A percentile compares a stretch with the other conserved stretches of the same genome.
Conservation (phyloP, 2,329 filamentous ascomycete species). For the Zalaria sp. region DNA sequence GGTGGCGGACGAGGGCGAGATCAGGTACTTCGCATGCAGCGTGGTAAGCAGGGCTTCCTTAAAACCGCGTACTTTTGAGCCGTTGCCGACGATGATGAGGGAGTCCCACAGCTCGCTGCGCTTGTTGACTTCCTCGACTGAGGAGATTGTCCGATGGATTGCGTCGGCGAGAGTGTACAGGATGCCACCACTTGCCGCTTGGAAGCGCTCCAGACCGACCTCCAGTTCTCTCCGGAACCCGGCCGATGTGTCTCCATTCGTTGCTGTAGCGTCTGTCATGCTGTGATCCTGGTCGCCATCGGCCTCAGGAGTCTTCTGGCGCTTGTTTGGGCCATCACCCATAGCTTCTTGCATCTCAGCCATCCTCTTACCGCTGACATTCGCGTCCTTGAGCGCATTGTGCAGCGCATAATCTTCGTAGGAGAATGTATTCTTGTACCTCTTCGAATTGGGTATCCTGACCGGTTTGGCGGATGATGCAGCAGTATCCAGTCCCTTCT, state of each 20-base stretch:
- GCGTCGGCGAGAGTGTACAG: constrained; percentile 73
- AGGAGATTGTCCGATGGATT: constrained; percentile 70
- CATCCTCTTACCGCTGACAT: constrained; percentile 30
- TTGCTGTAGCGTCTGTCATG: constrained; percentile 8
- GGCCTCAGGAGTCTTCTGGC: constrained; percentile 22
- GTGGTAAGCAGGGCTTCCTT: constrained; percentile 76
- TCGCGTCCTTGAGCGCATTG: constrained; percentile 38
- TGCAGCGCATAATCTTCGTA: constrained; percentile 53
- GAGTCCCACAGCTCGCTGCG: constrained; percentile 83
- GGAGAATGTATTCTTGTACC: constrained; percentile 54
- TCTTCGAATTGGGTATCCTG: constrained; percentile 58
- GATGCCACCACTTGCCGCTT: constrained; percentile 49
- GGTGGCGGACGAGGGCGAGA: constrained; percentile 83
- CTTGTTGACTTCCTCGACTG: constrained; percentile 72
- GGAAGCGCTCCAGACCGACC: constrained; percentile 61
- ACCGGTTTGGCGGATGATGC: constrained; percentile 43
- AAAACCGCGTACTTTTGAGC: constrained; percentile 59
- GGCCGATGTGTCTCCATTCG: constrained; percentile 7
- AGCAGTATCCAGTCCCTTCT: constrained; percentile 35
- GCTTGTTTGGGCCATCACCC: constrained; percentile 28
- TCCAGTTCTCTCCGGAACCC: constrained; percentile 49
- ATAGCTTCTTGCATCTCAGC: constrained; percentile 39
- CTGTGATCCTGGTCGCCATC: constrained; percentile 11
- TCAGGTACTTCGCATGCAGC: constrained; percentile 67
- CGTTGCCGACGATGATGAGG: constrained; percentile 82